phyloP scores from a whole-genome alignment of 2,329 filamentous ascomycete species.

The Pyrenophora graminea region DNA sequence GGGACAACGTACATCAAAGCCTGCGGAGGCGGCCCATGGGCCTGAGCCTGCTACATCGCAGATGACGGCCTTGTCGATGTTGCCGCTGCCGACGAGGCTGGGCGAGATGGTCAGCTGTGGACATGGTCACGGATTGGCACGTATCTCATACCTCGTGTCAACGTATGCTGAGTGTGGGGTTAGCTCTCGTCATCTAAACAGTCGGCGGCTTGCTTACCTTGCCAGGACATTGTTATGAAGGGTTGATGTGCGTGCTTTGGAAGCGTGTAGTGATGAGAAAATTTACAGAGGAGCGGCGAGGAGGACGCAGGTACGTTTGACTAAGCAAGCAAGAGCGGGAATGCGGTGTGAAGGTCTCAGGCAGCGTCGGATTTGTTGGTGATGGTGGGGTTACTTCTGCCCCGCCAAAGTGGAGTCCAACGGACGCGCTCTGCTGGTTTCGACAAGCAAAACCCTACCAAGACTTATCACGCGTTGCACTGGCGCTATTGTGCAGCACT shows the following conservation, averaged over 20 bases:
- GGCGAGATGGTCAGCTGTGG: conserved; percentile 20
- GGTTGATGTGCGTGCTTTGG: conserved; percentile 30
- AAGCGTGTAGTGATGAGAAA: conserved; percentile 24
- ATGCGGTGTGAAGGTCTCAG: conserved; percentile 32
- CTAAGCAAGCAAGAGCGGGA: conserved; percentile 28
- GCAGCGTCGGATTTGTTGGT: conserved; percentile 20
- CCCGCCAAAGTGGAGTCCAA: conserved; percentile 10
- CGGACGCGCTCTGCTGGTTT: conserved; percentile 7
- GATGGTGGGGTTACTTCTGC: conserved; percentile 23
- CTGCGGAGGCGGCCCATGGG: conserved; percentile 83
- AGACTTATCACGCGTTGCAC: conserved; percentile 12
- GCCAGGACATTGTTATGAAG: conserved; percentile 49
- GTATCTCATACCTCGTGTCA: conserved; percentile 43
- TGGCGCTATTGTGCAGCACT: conserved; percentile 35
- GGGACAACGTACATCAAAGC: conserved; percentile 69
- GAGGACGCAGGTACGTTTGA: conserved; percentile 29
- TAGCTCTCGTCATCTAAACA: conserved; percentile 19
- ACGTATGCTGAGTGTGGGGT: conserved; percentile 45
- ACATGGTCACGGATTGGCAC: neutral
- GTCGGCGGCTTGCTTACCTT: conserved; percentile 41
- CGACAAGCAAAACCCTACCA: neutral
- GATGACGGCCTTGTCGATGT: conserved; percentile 56
- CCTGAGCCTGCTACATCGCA: conserved; percentile 55
- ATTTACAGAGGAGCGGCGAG: conserved; percentile 18
- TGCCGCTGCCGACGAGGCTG: conserved; percentile 50